These are phyloP conservation scores for Zanthoxylum bungeanum DNA, from an alignment of 345 rosid genomes.

Conservation along the genomic window DNA sequence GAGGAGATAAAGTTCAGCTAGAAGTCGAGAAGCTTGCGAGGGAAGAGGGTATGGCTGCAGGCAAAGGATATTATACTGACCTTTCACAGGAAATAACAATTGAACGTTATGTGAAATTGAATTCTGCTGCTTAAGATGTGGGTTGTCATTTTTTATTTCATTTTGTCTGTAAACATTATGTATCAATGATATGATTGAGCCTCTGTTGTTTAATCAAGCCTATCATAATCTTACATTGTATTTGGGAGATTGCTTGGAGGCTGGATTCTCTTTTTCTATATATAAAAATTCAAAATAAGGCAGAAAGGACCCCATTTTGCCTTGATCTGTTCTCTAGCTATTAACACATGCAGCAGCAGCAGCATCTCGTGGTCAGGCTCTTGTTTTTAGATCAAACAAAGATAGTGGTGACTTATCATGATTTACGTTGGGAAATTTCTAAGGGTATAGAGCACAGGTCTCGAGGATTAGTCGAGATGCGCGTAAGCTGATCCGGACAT, in stretches of 20 bases:
- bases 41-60: constrained; percentile 55
- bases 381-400: not conserved
- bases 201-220: not conserved
- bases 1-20: constrained; percentile 69
- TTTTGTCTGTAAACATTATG: not conserved
- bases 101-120: constrained; percentile 42
- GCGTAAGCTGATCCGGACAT: no score
- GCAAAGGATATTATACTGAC: constrained; percentile 83
- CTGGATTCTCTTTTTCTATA: not conserved
- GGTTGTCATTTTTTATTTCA: not conserved
- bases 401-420: no score
- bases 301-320: not conserved
- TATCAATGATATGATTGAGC: not conserved
- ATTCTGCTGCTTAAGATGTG: constrained; percentile 7
- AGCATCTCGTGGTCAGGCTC: not conserved
- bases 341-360: not conserved
- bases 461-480: no score
- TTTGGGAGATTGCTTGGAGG: not conserved
- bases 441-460: no score
- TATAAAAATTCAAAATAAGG: not conserved
- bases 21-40: constrained; percentile 64
- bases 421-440: no score
- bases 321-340: not conserved
- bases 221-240: not conserved
- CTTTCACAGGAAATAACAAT: constrained; percentile 55